Evolutionary conservation across 1,284 basidiomycete genomes (phyloP), one percentile per base, ranked within the genome.

Genomic region (Trametes pubescens): DNA sequence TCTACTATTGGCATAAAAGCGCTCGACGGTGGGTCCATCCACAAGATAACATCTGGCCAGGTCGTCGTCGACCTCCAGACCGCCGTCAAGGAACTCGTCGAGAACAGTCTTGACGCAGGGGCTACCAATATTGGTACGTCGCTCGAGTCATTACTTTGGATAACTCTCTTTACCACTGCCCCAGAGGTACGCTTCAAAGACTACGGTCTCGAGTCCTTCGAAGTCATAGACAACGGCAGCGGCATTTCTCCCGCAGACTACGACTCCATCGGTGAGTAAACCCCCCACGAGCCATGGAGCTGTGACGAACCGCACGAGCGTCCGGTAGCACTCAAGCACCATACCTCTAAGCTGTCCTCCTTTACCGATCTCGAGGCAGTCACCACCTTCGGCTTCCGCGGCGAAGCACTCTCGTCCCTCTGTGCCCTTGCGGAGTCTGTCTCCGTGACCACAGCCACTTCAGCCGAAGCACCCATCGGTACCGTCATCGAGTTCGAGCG

Each of bases 1-100:
- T 7, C 38, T 6, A 4, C 26, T 13, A 57, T 26, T n/a, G 43
- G 68, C 13, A 84, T 86, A 66, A 80, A 76, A 40, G 84, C 90
- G 10, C 95, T 98, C 67, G 94, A 97, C 72, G 78, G 78, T 2
- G 77, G 82, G 2, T 93, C 95, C 9, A 82, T 95, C 10, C 95
- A 97, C 75, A 84, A 87, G 58, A 91, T 99, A 62, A 94, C 95
- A 0, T 95, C 95, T 6, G 96, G 95, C 0, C 98, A 99, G 75
- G 97, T 99, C 35, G 92, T 99, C 0, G 84, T 97, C 34, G 96
- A 99, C 75, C 85, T 99, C 1, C 95, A 96, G 73, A 93, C 90
- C 0, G 95, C 95, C 0, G 91, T 99, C 60, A 99, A 99, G 75
- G 98, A 99, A 76, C 86, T 99, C 2, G 86, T 99, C 2, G 98